A percentile compares a stretch with the other conserved stretches of the same genome.
Conservation (phyloP, 768 basidiomycete genomes). For the Tylopilus plumbeoviolaceoides region DNA sequence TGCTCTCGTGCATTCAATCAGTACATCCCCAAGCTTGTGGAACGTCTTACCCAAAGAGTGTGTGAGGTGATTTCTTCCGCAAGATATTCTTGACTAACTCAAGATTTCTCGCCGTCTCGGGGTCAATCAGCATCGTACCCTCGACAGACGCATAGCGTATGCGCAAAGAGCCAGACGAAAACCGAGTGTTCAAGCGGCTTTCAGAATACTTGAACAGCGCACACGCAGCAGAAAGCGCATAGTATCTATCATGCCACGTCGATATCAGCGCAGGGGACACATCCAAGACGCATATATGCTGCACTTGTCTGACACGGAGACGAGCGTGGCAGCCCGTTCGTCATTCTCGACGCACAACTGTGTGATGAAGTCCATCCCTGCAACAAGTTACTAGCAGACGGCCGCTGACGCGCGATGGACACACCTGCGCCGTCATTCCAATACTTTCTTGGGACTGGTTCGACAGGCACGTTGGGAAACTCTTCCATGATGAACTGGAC, state of each 20-base stretch:
- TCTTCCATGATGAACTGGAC: conserved; percentile 73
- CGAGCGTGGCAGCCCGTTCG: conserved; percentile 72
- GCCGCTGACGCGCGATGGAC: background rate
- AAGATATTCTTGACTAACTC: conserved; percentile 82
- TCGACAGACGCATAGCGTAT: conserved; percentile 78
- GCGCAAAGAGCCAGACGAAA: conserved; percentile 62
- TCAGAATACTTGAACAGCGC: conserved; percentile 89
- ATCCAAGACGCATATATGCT: conserved; percentile 34
- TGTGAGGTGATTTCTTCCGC: conserved; percentile 63
- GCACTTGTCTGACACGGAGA: conserved; percentile 78
- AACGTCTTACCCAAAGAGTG: conserved; percentile 65
- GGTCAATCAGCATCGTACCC: conserved; percentile 94
- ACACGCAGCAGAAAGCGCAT: conserved; percentile 78
- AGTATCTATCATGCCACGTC: conserved; percentile 59
- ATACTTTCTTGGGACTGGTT: conserved; percentile 70
- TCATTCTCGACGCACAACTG: conserved; percentile 80
- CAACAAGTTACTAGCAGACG: background rate
- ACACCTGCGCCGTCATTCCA: conserved; percentile 84
- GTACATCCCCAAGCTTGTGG: background rate
- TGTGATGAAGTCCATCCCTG: conserved; percentile 75
- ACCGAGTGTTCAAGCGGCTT: conserved; percentile 61
- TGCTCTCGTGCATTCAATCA: conserved; percentile 23
- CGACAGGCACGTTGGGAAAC: conserved; percentile 62
- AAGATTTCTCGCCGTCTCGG: conserved; percentile 81
- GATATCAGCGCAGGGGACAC: conserved; percentile 4